Base-by-base conservation (phyloP, 2,329 filamentous ascomycete genomes). In the Sporothrix variecibatus region DNA sequence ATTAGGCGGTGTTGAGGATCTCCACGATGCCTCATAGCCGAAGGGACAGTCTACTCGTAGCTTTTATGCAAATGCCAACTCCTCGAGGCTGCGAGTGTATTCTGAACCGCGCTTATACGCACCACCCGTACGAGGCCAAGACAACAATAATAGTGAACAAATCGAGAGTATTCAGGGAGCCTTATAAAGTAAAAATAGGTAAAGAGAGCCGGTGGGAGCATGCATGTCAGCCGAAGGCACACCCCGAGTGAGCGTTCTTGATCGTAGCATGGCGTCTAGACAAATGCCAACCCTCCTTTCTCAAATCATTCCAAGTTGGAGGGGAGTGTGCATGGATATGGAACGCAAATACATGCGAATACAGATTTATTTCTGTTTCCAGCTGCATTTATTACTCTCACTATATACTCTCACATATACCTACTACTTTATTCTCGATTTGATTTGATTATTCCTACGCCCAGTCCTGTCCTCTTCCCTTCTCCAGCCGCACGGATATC, bases 251-350 rank as follows among this genome's bases (percentile, higher is more conserved):
- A 12, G 38, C 23, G n/a, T 17, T 40, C 38, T 67, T 46, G 9
- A 28, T 17, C 4, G n/a, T 43, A 17, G 23, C 4, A 67, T 46
- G 38, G 15, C 34, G 31, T 40, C 7, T 28, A 17, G 23, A 46
- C n/a, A 43, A 7, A 64, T 28, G 23, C 12, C 34, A 40, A 23
- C 8, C 31, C 15, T 65, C 15, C 62, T 7, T 46, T 23, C 1
- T 12, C 38, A 17, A 17, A 17, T 46, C 62, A 67, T 46, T 43
- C 11, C 23, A 20, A 28, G n/a, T 67, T 46, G 62, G 38, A 46
- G 38, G 23, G 62, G 62, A 67, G 38, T 67, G 62, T 67, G 38
- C 62, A 46, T 67, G 38, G 4, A 46, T 38, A 62, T 67, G 23
- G 2, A n/a, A 67, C 23, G 6, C 34, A 46, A 28, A 40, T 43